Percentiles rank a stretch among this genome's conserved stretches.
Evolutionary conservation across 2,329 filamentous ascomycete genomes (phyloP).

Genomic region (Paradendryphiella salina): DNA sequence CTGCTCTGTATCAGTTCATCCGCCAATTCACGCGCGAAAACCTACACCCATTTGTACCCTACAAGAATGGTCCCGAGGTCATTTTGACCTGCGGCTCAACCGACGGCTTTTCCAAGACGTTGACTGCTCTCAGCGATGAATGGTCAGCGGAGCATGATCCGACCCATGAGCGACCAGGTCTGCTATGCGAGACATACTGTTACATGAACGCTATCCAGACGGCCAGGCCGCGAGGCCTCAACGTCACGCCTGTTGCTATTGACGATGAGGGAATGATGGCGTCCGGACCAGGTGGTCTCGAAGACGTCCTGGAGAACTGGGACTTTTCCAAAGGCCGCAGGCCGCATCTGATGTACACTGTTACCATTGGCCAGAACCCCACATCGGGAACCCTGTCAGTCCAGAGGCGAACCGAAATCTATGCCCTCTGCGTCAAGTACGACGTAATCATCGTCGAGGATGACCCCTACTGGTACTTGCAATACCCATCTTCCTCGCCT

Average conservation of each 20-base stretch:
- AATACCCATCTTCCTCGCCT: conserved; percentile 73
- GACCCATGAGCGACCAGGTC: conserved; percentile 69
- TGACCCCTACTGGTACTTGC: conserved; percentile 94
- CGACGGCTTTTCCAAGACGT: conserved; percentile 78
- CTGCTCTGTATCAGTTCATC: conserved; percentile 75
- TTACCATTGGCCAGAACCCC: conserved; percentile 90
- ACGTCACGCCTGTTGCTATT: conserved; percentile 72
- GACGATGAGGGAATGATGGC: conserved; percentile 81
- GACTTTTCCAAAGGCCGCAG: conserved; percentile 71
- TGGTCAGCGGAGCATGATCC: conserved; percentile 73
- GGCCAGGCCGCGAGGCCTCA: conserved; percentile 68
- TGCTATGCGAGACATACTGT: conserved; percentile 78
- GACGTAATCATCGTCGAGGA: conserved; percentile 93
- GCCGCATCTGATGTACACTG: conserved; percentile 85
- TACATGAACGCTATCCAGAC: conserved; percentile 78
- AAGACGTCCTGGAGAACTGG: conserved; percentile 82
- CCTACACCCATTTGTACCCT: conserved; percentile 80
- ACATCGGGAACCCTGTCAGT: conserved; percentile 76
- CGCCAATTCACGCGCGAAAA: conserved; percentile 75
- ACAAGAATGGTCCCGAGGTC: conserved; percentile 74
- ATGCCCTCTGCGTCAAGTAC: conserved; percentile 77
- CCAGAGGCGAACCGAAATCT: conserved; percentile 74
- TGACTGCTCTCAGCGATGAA: conserved; percentile 74
- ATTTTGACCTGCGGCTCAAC: conserved; percentile 80
- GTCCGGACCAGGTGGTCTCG: conserved; percentile 70